Evolutionary conservation across 345 rosid genomes (phyloP).

Genomic region (Syzygium grande): DNA sequence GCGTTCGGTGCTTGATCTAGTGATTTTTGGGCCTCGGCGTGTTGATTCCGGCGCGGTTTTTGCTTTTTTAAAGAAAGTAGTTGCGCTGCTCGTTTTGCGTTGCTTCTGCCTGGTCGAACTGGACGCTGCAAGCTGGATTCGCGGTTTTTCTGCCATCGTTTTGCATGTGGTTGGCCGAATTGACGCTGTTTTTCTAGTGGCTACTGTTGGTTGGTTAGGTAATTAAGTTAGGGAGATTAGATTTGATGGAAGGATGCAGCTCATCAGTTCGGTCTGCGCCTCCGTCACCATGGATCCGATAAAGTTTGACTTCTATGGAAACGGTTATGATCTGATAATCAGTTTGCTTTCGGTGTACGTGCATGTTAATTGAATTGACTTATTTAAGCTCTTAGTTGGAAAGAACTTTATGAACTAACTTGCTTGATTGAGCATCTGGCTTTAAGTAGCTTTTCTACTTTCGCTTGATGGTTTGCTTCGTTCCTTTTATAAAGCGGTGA

Average conservation of each 20-base stretch:
- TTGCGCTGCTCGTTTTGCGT: background rate
- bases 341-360: background rate
- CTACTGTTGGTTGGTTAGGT: background rate
- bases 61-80: background rate
- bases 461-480: background rate
- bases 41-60: background rate
- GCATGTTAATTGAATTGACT: background rate
- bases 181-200: background rate
- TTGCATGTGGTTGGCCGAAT: background rate
- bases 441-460: background rate
- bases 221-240: background rate
- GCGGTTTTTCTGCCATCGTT: background rate
- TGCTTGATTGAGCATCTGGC: background rate
- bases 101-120: background rate
- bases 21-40: background rate
- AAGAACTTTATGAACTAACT: background rate
- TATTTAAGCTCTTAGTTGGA: background rate
- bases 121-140: background rate
- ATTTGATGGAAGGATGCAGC: background rate
- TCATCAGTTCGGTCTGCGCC: background rate
- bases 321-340: background rate
- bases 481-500: background rate
- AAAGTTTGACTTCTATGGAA: background rate
- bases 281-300: background rate
- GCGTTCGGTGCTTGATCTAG: conserved; percentile 1